Evolutionary conservation across 176 grass and related monocot genomes (phyloP), one percentile per base, ranked within the genome.

Genomic region (Avena sativa): DNA sequence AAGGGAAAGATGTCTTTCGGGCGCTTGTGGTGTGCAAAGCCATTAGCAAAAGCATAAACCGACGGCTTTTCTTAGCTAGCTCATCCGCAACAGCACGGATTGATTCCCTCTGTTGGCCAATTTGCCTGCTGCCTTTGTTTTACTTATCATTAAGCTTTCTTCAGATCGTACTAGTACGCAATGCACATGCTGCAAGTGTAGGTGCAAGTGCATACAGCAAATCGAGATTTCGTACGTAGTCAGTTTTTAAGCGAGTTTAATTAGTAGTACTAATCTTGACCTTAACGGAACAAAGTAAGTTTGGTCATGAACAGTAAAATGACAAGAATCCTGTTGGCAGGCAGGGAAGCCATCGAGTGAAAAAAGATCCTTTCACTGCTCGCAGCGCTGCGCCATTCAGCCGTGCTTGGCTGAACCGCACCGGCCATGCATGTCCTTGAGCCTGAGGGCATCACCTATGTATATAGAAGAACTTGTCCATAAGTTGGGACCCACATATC

Each of bases 21-120:
- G 84, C 32, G 85, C 57, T 72, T 79, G 56, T 19, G 32, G 80
- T 74, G 56, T 34, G 84, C 56, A 86, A 86, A 86, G 75, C 32
- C 13, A 30, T 25, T 3, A 11, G 74, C 81, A 57, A 67, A 85
- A 81, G 77, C 36, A 66, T 32, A 16, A 13, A 59, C 19, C 5
- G 66, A 75, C 11, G 57, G 46, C 67, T 89, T 80, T 74, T 34
- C 32, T 65, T 56, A 58, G 52, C 62, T 65, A 14, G 15, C 13
- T 70, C 9, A 12, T 49, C 32, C 3, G 32, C 32, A 34, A 34
- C 60, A 47, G 53, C 25, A 71, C 26, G 65, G 66, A 85, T 80
- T 85, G 55, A 16, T n/a, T 60, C 13, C 36, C 57, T 44, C 28
- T 82, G 76, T 11, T 79, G 52, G 10, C 25, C 63, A 66, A 66